Base-by-base conservation (phyloP, 352 stramenopile genomes). In the Elongisporangium prolatum region DNA sequence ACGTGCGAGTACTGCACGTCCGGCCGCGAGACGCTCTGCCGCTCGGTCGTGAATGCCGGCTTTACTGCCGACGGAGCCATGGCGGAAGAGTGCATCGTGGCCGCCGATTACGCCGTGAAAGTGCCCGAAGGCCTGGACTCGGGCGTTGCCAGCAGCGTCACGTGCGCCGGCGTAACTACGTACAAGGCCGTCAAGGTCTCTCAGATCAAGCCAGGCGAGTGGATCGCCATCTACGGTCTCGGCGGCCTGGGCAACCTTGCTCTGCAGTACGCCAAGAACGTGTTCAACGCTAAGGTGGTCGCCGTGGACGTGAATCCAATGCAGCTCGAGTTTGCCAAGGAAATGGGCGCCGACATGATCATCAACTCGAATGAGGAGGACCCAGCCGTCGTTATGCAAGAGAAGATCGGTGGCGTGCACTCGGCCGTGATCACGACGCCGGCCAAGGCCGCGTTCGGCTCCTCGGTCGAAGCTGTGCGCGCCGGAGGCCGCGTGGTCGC, bases 121-220 rank as follows among this genome's bases (percentile, higher is more conserved):
- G 75, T 95, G 65, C 84, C 86, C 3, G 66, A 82, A n/a, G 71
- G 67, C 17, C 57, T 93, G 21, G 50, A 65, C 0, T 54, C 84
- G 3, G 61, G 67, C 17, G 51, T 51, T 9, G 74, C 72, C 0
- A 80, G 74, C 11, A 72, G 77, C 11, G 59, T 95, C 18, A 64
- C 94, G 16, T 95, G 86, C 67, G 81, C 84, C 11, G 86, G 86
- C 13, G 77, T 91, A 22, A 95, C 86, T 4, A 74, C 69, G 7
- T 95, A 85, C 59, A 83, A 67, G 22, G 79, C 84, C 11, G 61
- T 91, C 52, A 72, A 68, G 56, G 63, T 73, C 22, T 76, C 62
- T 37, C 65, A 64, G 49, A 69, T 62, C 25, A 51, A 71, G 49
- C 21, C 61, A 16, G 69, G 71, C 13, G 53, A 78, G 47, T 69